phyloP scores from a whole-genome alignment of 164 flowering plant species.

The grape (Vitis vinifera) region ASM3070453v1 NC_081810.1:5256001-5256500 shows the following conservation, averaged over 20 bases:
- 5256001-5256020: too few species aligned
- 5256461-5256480: conserved; percentile 47
- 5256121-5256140: too few species aligned
- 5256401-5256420: conserved; percentile 48
- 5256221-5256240: background rate
- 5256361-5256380: conserved; percentile 44
- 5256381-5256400: conserved; percentile 45
- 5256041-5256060: too few species aligned
- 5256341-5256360: conserved; percentile 48
- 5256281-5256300: background rate
- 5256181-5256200: too few species aligned
- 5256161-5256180: too few species aligned
- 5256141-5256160: too few species aligned
- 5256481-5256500: conserved; percentile 50
- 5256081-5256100: too few species aligned
- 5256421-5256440: conserved; percentile 57
- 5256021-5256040: too few species aligned
- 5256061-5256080: too few species aligned
- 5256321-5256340: conserved; percentile 42
- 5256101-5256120: too few species aligned
- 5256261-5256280: background rate
- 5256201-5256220: background rate
- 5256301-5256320: conserved; percentile 23
- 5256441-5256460: conserved; percentile 44
- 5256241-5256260: background rate